These are phyloP conservation scores for Penicillium sp. DNA, from an alignment of 2,329 filamentous ascomycete species.

Conservation along the genomic window DNA sequence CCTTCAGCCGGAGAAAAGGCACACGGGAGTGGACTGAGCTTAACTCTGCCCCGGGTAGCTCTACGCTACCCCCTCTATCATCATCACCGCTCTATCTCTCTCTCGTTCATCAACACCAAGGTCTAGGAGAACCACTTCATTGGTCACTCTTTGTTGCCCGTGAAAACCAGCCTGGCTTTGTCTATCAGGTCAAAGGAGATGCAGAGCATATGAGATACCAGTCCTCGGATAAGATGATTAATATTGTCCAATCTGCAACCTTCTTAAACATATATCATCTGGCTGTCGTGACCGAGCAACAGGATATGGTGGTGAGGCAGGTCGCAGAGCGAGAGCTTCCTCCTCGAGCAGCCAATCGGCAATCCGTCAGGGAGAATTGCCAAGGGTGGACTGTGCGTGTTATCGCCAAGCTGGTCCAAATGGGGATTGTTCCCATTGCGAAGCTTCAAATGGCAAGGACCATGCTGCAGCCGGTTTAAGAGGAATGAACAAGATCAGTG, in stretches of 20 bases:
- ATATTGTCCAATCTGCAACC: constrained; percentile 7
- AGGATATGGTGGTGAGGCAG: constrained; percentile 13
- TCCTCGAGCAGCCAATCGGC: constrained; percentile 17
- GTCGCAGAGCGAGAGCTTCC: constrained; percentile 19
- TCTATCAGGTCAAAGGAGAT: constrained; percentile 28
- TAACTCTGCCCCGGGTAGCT: background rate
- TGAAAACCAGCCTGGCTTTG: constrained; percentile 21
- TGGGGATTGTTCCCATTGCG: no score
- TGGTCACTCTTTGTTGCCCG: constrained; percentile 25
- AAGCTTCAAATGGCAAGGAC: no score
- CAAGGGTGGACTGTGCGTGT: no score
- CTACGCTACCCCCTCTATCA: background rate
- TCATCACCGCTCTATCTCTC: constrained; percentile 13
- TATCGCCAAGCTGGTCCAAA: no score
- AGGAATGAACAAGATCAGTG: no score
- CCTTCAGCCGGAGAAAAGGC: constrained; percentile 16
- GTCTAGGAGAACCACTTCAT: constrained; percentile 18
- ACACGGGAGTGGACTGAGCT: constrained; percentile 17
- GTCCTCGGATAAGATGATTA: constrained; percentile 9
- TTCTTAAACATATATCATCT: constrained; percentile 18
- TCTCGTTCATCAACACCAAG: constrained; percentile 21
- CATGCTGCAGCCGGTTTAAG: no score
- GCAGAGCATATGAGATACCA: constrained; percentile 24
- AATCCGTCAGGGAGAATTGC: constrained; percentile 19
- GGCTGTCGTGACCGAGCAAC: constrained; percentile 13